Evolutionary conservation across 306 rosid genomes (phyloP).

Genomic region (Quercus robur): DNA sequence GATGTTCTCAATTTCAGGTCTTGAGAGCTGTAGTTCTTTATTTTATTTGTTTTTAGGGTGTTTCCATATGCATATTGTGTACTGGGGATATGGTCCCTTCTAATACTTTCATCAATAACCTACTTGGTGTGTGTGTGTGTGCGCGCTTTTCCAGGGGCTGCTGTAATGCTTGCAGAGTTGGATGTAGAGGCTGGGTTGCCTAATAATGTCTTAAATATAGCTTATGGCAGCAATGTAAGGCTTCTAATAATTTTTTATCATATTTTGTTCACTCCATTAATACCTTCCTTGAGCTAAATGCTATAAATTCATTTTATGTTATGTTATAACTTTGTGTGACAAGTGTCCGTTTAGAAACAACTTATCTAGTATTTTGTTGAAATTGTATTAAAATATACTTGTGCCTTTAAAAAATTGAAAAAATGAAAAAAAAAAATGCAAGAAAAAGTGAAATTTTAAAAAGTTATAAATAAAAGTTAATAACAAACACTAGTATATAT

Average conservation of each 20-base stretch:
- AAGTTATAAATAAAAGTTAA: no score
- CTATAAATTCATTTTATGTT: no score
- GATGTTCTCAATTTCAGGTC: constrained; percentile 22
- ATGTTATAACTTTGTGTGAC: no score
- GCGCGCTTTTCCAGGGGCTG: constrained; percentile 44
- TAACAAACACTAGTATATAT: no score
- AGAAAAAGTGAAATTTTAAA: no score
- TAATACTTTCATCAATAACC: neutral
- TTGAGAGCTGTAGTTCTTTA: neutral
- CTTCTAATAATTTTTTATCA: neutral
- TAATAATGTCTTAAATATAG: constrained; percentile 60
- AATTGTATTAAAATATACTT: no score
- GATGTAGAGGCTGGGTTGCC: constrained; percentile 78
- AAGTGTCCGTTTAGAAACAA: no score
- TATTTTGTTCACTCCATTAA: neutral
- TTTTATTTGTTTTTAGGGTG: neutral
- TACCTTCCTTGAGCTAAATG: neutral
- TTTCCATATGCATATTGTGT: neutral
- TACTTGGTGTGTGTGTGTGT: neutral
- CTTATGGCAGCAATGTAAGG: constrained; percentile 69
- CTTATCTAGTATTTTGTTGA: no score
- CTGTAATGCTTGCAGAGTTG: constrained; percentile 68
- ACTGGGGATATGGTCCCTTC: neutral
- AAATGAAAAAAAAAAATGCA: no score
- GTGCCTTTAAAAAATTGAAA: no score